Conservation (phyloP, 768 basidiomycete genomes). For the Leccinum boreale region DNA sequence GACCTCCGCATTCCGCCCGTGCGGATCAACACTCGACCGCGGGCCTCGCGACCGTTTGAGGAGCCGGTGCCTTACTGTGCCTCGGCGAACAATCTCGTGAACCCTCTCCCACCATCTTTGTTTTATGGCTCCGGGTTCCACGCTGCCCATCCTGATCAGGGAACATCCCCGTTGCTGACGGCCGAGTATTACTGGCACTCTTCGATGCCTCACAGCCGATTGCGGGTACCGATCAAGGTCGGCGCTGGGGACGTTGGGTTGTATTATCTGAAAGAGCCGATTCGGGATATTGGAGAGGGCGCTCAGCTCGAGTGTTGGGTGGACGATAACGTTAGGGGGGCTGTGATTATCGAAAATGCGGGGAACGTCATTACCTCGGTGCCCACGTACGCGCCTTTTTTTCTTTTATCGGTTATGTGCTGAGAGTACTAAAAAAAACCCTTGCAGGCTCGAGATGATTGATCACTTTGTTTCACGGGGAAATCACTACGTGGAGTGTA, state of each 20-base stretch:
- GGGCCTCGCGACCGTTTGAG: slow-evolving; percentile 54
- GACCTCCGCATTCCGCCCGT: slow-evolving; percentile 58
- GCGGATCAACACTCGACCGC: slow-evolving; percentile 68
- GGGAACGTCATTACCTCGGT: slow-evolving; percentile 59
- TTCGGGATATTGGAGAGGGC: slow-evolving; percentile 52
- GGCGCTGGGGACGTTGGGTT: slow-evolving; percentile 91
- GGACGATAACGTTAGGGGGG: slow-evolving; percentile 88
- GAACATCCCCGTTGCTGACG: slow-evolving; percentile 46
- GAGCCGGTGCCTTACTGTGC: slow-evolving; percentile 93
- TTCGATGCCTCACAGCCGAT: slow-evolving; percentile 74
- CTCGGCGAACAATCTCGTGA: slow-evolving; percentile 96
- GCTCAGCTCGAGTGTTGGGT: slow-evolving; percentile 92
- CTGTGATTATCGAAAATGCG: slow-evolving; percentile 72
- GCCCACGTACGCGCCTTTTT: slow-evolving; percentile 56
- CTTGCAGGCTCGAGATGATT: slow-evolving; percentile 71
- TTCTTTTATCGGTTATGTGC: background rate
- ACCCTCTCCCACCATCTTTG: slow-evolving; percentile 90
- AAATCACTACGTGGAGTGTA: slow-evolving; percentile 91
- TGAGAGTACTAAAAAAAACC: slow-evolving; percentile 1
- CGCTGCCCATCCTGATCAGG: slow-evolving; percentile 62
- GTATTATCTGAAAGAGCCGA: slow-evolving; percentile 81
- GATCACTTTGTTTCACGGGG: slow-evolving; percentile 84
- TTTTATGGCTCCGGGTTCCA: slow-evolving; percentile 95
- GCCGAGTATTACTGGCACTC: slow-evolving; percentile 90
- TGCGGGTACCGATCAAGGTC: slow-evolving; percentile 80